These are phyloP conservation scores for Talaromyces adpressus DNA, from an alignment of 495 filamentous ascomycete species.

Conservation along the genomic window DNA sequence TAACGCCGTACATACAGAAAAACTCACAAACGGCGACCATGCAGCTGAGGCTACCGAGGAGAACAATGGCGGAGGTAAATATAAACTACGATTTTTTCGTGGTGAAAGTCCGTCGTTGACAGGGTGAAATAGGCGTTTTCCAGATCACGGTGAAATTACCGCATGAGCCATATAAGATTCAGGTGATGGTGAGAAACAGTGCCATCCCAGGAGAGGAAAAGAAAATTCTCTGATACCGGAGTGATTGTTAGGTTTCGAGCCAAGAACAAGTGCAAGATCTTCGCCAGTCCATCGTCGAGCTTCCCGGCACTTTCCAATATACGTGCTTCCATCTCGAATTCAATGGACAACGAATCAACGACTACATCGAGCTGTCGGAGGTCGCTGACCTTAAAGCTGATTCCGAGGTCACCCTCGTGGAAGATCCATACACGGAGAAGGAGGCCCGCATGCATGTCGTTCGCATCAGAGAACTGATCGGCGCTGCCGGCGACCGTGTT, in stretches of 20 bases:
- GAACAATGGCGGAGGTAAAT: conserved; percentile 30
- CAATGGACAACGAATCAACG: conserved; percentile 79
- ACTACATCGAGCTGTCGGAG: conserved; percentile 90
- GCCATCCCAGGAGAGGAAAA: neutral
- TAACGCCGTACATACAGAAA: conserved; percentile 16
- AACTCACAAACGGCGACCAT: conserved; percentile 29
- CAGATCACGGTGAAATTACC: conserved; percentile 79
- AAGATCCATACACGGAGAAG: conserved; percentile 98
- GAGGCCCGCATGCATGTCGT: conserved; percentile 93
- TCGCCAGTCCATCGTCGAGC: conserved; percentile 90
- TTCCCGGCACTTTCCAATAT: conserved; percentile 90
- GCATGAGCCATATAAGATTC: conserved; percentile 67
- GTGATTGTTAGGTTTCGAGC: conserved; percentile 60
- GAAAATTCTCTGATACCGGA: neutral
- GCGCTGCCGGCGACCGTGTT: conserved; percentile 79
- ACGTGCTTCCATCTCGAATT: conserved; percentile 97
- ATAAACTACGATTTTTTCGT: conserved; percentile 9
- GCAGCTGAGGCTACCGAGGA: conserved; percentile 34
- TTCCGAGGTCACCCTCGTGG: conserved; percentile 72
- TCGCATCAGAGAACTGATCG: conserved; percentile 83
- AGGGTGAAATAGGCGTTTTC: conserved; percentile 50
- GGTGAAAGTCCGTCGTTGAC: conserved; percentile 7
- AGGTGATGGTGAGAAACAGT: conserved; percentile 62
- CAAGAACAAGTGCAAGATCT: conserved; percentile 97
- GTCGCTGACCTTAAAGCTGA: conserved; percentile 68